A percentile compares a stretch with the other conserved stretches of the same genome.
These are phyloP conservation scores for Bryopsis sp. DNA, from an alignment of 139 green algal species.

Conservation along the genomic window DNA sequence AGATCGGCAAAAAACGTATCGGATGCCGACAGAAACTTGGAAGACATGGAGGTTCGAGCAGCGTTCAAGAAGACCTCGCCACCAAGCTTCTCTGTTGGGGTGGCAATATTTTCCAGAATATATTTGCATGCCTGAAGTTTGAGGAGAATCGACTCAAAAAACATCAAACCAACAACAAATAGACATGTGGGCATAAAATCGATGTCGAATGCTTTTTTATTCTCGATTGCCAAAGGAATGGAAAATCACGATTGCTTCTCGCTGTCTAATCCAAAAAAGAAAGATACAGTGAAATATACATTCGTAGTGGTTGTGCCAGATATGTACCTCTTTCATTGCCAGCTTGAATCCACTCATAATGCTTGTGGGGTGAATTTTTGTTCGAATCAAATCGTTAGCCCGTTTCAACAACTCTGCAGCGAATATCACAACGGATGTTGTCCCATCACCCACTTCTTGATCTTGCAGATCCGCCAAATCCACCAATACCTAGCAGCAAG, in stretches of 20 bases:
- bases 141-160: neutral
- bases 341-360: constrained; percentile 95
- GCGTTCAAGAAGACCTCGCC: constrained; percentile 72
- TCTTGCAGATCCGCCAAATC: constrained; percentile 98
- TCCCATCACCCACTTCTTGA: constrained; percentile 96
- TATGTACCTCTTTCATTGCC: constrained; percentile 84
- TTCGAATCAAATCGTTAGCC: constrained; percentile 87
- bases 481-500: constrained; percentile 83
- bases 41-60: constrained; percentile 89
- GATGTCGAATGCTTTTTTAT: no score
- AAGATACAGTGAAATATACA: no score
- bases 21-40: constrained; percentile 85
- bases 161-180: neutral
- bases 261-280: no score
- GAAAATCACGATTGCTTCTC: no score
- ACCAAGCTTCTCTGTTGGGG: constrained; percentile 64
- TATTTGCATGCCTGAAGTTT: constrained; percentile 75
- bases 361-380: constrained; percentile 95
- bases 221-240: no score
- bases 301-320: neutral
- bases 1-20: constrained; percentile 82
- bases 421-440: constrained; percentile 96
- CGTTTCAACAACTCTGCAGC: constrained; percentile 92
- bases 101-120: constrained; percentile 76
- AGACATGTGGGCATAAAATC: neutral